Percentiles rank a stretch among this genome's conserved stretches.
Evolutionary conservation across 1,139 yeast genomes (phyloP).

Genomic region (Kluyveromyces sp.): DNA sequence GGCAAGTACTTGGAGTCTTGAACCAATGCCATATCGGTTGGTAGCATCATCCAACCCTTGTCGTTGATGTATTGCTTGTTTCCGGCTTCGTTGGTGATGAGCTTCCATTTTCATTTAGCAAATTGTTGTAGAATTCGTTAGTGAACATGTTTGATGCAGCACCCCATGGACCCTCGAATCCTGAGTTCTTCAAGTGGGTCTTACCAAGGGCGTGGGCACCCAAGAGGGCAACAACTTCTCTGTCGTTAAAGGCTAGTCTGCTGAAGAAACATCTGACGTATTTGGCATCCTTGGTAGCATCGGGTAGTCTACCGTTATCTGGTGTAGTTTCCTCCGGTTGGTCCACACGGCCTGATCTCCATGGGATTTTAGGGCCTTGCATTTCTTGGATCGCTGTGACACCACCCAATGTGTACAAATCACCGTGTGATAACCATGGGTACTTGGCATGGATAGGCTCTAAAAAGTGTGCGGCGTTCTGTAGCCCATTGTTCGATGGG

Average conservation of each 20-base stretch:
- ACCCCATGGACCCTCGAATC: constrained; percentile 94
- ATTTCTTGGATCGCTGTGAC: constrained; percentile 79
- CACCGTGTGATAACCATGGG: constrained; percentile 83
- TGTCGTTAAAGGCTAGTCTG: constrained; percentile 72
- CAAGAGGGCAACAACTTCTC: constrained; percentile 76
- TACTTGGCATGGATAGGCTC: constrained; percentile 46
- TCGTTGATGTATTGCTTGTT: constrained; percentile 71
- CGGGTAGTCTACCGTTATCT: constrained; percentile 73
- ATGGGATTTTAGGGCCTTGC: constrained; percentile 77
- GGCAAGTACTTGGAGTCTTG: constrained; percentile 58
- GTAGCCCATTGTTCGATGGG: constrained; percentile 71
- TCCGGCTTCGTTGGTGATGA: constrained; percentile 62
- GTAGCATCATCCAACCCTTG: constrained; percentile 82
- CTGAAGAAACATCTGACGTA: constrained; percentile 62
- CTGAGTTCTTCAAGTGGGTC: constrained; percentile 60
- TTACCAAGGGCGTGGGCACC: constrained; percentile 87
- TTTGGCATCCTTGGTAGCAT: constrained; percentile 60
- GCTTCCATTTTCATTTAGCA: constrained; percentile 71
- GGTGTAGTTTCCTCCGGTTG: constrained; percentile 42
- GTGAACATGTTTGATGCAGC: constrained; percentile 79
- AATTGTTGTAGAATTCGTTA: constrained; percentile 64
- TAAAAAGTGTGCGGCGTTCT: constrained; percentile 57
- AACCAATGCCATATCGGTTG: constrained; percentile 70
- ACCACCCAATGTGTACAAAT: constrained; percentile 82
- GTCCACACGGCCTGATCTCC: constrained; percentile 81